Conservation (phyloP, 75 land plant genomes). For the Isoetes taiwanensis region DNA sequence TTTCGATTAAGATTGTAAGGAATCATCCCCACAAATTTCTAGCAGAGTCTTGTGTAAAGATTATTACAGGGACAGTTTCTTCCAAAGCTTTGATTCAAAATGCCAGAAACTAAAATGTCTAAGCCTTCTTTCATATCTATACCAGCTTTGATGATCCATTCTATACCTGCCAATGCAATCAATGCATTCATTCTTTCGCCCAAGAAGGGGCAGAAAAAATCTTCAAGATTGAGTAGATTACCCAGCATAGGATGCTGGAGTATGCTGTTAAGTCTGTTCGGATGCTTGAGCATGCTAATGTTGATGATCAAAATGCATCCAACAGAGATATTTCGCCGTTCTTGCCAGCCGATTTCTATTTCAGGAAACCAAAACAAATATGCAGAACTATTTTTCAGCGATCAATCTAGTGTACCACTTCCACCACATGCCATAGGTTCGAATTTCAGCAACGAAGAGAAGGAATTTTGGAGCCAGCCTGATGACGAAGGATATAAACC, state of each 20-base stretch:
- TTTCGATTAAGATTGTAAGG: too few species aligned
- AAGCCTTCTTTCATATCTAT: slow-evolving; percentile 25
- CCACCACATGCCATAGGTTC: neutral
- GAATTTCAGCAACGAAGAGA: slow-evolving; percentile 25
- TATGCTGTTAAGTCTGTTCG: slow-evolving; percentile 2
- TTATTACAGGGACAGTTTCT: neutral
- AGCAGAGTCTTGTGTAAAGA: too few species aligned
- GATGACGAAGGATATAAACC: slow-evolving; percentile 51
- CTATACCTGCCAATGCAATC: neutral
- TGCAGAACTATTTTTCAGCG: neutral
- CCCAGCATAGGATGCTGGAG: slow-evolving; percentile 13
- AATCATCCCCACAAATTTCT: too few species aligned
- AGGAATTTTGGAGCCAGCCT: slow-evolving; percentile 74
- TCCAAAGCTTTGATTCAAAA: slow-evolving; percentile 5
- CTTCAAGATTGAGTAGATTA: slow-evolving; percentile 1
- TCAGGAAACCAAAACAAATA: neutral
- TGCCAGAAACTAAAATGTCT: slow-evolving; percentile 15
- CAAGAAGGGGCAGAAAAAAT: neutral
- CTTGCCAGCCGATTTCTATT: neutral
- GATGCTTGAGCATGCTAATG: slow-evolving; percentile 2
- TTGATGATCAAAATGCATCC: slow-evolving; percentile 11
- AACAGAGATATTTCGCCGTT: neutral
- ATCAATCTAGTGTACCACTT: neutral
- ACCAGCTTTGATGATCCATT: slow-evolving; percentile 15
- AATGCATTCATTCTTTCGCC: slow-evolving; percentile 3